Percentiles rank a stretch among this genome's conserved stretches.
Evolutionary conservation across 192 early-diverging fungal genomes (phyloP).

Genomic region (Backusella luteola): DNA sequence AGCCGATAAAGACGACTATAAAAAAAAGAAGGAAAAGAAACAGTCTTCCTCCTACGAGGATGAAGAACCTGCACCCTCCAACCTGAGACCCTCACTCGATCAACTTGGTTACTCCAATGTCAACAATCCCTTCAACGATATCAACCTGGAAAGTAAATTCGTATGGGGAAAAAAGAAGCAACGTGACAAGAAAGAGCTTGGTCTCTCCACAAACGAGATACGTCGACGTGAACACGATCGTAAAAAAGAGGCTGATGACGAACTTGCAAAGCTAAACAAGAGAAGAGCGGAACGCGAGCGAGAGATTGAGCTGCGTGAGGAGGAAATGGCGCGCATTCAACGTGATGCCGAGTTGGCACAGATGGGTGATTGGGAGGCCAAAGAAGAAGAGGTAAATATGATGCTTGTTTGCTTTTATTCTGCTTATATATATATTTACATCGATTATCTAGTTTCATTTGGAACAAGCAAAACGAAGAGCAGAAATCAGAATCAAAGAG

Average conservation of each 20-base stretch:
- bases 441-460: constrained; percentile 67
- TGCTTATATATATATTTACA: background rate
- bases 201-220: constrained; percentile 57
- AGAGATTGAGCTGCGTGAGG: constrained; percentile 77
- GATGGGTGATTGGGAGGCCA: constrained; percentile 94
- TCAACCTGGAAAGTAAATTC: constrained; percentile 81
- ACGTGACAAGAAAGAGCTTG: constrained; percentile 65
- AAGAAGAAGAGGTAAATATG: constrained; percentile 72
- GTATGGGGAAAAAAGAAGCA: constrained; percentile 95
- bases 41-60: background rate
- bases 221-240: constrained; percentile 52
- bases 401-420: background rate
- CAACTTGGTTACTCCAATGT: constrained; percentile 61
- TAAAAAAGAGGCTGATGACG: constrained; percentile 62
- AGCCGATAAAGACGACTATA: background rate
- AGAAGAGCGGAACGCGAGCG: constrained; percentile 79
- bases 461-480: constrained; percentile 85
- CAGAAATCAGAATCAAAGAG: constrained; percentile 90
- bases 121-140: constrained; percentile 83
- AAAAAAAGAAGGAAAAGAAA: background rate
- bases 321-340: constrained; percentile 73
- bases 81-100: background rate
- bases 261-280: constrained; percentile 82
- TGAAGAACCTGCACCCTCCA: background rate
- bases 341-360: constrained; percentile 84